Evolutionary conservation across 352 stramenopile species (phyloP), one percentile per base, ranked within the genome.

Genomic region (Phytophthora niederhauseri): DNA sequence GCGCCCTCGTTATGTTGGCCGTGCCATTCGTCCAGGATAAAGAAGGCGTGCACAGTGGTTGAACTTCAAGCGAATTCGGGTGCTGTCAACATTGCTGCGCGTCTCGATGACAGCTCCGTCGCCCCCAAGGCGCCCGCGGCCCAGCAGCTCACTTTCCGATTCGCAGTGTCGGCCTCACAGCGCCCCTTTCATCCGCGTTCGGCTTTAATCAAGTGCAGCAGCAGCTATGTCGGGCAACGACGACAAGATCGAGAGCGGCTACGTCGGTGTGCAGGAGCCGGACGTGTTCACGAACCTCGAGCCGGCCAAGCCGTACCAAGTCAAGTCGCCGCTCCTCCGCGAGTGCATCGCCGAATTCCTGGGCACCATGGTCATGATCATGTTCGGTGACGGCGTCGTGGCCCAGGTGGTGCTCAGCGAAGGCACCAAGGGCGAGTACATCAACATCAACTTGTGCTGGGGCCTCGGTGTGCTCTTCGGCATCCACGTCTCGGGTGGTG

Each of bases 371-470:
- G 72, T 90, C 28, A 70, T 92, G 62, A 78, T 93, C 68, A 78
- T 75, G 57, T 93, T 93, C 53, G 85, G 85, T 41, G 72, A 84
- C 30, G 85, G 83, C 22, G 83, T 89, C 15, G 82, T 88, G 48
- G 77, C 82, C 34, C 82, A 93, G 66, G 78, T 90, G 12, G 73
- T 77, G n/a, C 71, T 92, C 6, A 71, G 78, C 31, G 66, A 83
- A 4, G 72, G 75, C 60, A 80, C 57, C 28, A 87, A 84, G 54
- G 85, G 85, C 58, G 85, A 83, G 60, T 92, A 85, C 70, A 64
- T 88, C 24, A 90, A 77, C 62, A 90, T 92, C 73, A 90, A 77
- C 61, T 72, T 93, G 46, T 84, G 72, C 65, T 94, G 85, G 84
- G 85, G 85, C n/a, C 68, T 94, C 53, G 85, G 68, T 34, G 79